Evolutionary conservation across 2,329 filamentous ascomycete species (phyloP).

Genomic region (Calycina herbarum): DNA sequence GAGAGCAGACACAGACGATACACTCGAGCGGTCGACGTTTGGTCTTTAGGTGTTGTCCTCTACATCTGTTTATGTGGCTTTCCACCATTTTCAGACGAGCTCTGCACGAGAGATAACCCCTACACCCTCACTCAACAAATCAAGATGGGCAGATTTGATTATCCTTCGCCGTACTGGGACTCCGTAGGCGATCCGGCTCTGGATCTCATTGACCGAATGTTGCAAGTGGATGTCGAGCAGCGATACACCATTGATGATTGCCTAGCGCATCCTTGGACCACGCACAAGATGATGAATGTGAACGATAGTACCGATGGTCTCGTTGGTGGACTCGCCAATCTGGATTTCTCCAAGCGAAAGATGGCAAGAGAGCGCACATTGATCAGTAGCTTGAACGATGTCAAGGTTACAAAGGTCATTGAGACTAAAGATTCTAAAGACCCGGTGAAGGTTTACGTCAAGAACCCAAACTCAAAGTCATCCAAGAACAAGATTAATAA

Average conservation of each 20-base stretch:
- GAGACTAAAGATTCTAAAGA: slow-evolving; percentile 53
- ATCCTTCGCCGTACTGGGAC: slow-evolving; percentile 96
- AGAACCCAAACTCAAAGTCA: slow-evolving; percentile 55
- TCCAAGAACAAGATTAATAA: slow-evolving; percentile 47
- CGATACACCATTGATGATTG: slow-evolving; percentile 90
- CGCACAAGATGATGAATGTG: slow-evolving; percentile 57
- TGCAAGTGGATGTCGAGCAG: slow-evolving; percentile 80
- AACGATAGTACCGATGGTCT: slow-evolving; percentile 91
- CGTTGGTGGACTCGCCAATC: slow-evolving; percentile 76
- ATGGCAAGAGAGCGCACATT: slow-evolving; percentile 80
- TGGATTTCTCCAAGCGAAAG: slow-evolving; percentile 84
- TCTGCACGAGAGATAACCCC: slow-evolving; percentile 77
- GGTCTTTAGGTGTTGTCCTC: slow-evolving; percentile 95
- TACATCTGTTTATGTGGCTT: slow-evolving; percentile 98
- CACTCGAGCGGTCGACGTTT: slow-evolving; percentile 91
- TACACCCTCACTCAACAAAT: slow-evolving; percentile 89
- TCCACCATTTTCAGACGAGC: slow-evolving; percentile 93
- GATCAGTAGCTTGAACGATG: slow-evolving; percentile 77
- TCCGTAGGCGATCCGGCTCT: slow-evolving; percentile 81
- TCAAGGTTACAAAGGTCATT: slow-evolving; percentile 61
- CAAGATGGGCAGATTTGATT: slow-evolving; percentile 84
- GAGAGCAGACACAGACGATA: slow-evolving; percentile 81
- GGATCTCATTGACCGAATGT: slow-evolving; percentile 92
- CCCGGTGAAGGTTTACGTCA: slow-evolving; percentile 71
- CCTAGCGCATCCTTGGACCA: slow-evolving; percentile 87